Evolutionary conservation across 2,329 filamentous ascomycete species (phyloP), one percentile per base, ranked within the genome.

Genomic region (Acrocalymma vagum): DNA sequence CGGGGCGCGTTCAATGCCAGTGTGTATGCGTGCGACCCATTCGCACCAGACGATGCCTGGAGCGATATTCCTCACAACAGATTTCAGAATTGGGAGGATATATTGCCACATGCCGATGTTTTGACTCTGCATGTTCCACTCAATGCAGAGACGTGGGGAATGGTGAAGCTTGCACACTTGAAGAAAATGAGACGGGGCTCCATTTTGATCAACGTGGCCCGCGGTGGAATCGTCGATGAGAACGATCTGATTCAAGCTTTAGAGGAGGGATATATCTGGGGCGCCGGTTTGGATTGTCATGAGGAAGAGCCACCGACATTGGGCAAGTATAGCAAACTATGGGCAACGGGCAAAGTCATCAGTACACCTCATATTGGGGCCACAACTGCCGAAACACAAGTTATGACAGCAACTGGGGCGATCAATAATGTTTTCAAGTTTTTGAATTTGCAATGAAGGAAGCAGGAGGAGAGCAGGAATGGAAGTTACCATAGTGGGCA

Each of bases 161-260:
- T 34, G 15, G 29, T 41, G 5, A 11, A 4, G 18, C 23, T 14
- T 14, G n/a, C 15, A 11, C 29, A 35, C 17, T 15, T 41, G 11
- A n/a, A 18, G 9, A 9, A 10, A 17, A 41, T 35, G 30, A 35
- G 35, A 17, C 20, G 30, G 5, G 13, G 16, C 10, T 63, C 72
- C 2, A 51, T 76, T 5, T 22, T 77, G 13, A 56, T 76, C 43
- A 78, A 78, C 38, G 64, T 74, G 22, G 67, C 70, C 4, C 66
- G 75, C 8, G 74, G 75, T 11, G 74, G 73, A 0, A 67, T 76
- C 9, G 67, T 78, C 15, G 71, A 78, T 34, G 76, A 78, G 55
- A 53, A 54, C 2, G 75, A 72, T 5, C 55, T 78, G n/a, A 63
- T 70, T 8, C 53, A 51, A 13, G 74, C 73, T 5, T 51, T 78